Evolutionary conservation across 345 rosid genomes (phyloP), one percentile per base, ranked within the genome.

Genomic region (Capsella bursapastoris): DNA sequence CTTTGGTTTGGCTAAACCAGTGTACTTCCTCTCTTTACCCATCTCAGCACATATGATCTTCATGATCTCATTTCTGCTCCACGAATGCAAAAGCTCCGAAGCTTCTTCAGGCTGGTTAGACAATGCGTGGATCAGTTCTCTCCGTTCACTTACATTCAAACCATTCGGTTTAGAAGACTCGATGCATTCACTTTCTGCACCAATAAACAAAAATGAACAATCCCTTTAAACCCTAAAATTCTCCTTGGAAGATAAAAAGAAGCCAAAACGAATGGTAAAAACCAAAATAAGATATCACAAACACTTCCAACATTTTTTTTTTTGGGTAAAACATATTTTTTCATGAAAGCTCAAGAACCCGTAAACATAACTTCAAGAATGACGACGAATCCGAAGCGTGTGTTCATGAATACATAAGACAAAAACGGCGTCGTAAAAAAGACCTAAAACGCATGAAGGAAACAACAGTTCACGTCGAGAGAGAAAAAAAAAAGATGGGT

Each of bases 21-120:
- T 92, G 78, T 96, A 96, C 73, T 92, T 96, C 87, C 99, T 90
- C 82, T 96, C 93, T 81, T 92, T 96, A 49, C 99, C 97, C 99
- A 90, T 90, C 84, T 89, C 99, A 11, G 83, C 90, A 78, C 97
- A 92, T 22, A 95, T 86, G 74, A 96, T 86, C 84, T 92, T 89
- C 77, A 96, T 76, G 61, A 96, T 96, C 80, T 96, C 99, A 80
- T 86, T 87, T 37, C 97, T 91, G 77, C 91, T 96, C 99, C 99
- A 96, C 57, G 93, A 79, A 53, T 89, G 90, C n/a, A 96, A 80
- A 63, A 82, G 70, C 78, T 85, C 96, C 16, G 91, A 62, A 51
- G 96, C 98, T 73, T 81, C 80, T 60, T 73, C 80, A 11, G 98
- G 81, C 2, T 83, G 81, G 68, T 88, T 85, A 1, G 97, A 89